Conservation (phyloP, 108 stramenopile genomes). For the Cyclotella baltica region DNA sequence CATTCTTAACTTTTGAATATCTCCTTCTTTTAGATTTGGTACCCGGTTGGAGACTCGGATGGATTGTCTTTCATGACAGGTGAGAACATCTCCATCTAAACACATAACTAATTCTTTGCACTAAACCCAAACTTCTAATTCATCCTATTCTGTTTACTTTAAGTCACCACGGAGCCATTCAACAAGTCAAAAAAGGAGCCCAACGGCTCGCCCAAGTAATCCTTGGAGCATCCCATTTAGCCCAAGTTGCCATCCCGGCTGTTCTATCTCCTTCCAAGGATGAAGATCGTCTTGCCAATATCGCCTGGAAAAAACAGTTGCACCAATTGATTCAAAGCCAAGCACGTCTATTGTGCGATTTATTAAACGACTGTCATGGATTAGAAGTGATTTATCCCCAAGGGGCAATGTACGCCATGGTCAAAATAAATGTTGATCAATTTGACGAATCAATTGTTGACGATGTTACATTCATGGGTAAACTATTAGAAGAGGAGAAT, state of each 20-base stretch:
- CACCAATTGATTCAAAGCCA: slow-evolving; percentile 68
- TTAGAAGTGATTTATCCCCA: slow-evolving; percentile 69
- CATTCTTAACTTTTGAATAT: too few species aligned
- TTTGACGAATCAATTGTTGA: slow-evolving; percentile 59
- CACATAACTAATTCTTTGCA: too few species aligned
- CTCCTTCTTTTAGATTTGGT: slow-evolving; percentile 61
- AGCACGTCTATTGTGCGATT: slow-evolving; percentile 58
- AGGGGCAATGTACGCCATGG: slow-evolving; percentile 94
- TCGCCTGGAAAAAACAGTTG: slow-evolving; percentile 68
- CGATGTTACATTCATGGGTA: slow-evolving; percentile 80
- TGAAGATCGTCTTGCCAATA: slow-evolving; percentile 45
- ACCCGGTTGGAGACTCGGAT: slow-evolving; percentile 93
- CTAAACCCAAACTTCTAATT: too few species aligned
- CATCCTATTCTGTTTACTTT: not conserved
- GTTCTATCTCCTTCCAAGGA: slow-evolving; percentile 62
- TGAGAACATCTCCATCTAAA: slow-evolving; percentile 22
- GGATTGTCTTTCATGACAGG: slow-evolving; percentile 87
- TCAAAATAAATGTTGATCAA: slow-evolving; percentile 58
- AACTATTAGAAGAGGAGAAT: slow-evolving; percentile 89
- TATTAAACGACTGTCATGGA: slow-evolving; percentile 70
- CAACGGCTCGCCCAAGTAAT: slow-evolving; percentile 82
- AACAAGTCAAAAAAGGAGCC: slow-evolving; percentile 76
- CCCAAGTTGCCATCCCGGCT: slow-evolving; percentile 81
- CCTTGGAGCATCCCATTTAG: slow-evolving; percentile 81
- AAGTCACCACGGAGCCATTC: slow-evolving; percentile 60